phyloP scores from a whole-genome alignment of 805 yeast species.

The Candida takata region DNA sequence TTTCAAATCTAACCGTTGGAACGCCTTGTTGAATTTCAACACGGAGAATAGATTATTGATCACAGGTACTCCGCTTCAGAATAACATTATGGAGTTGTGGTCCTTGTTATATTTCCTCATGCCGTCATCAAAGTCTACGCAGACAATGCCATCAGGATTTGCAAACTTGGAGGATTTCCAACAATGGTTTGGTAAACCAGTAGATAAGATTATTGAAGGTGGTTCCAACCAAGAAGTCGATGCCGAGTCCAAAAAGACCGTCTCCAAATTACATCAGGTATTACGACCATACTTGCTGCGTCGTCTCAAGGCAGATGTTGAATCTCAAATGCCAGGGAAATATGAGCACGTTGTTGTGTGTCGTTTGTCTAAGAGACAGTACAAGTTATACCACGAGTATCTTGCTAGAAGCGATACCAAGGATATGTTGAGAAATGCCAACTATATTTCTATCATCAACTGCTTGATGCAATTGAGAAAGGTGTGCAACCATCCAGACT shows the following conservation, averaged over 20 bases:
- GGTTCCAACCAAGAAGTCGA: conserved; percentile 49
- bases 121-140: conserved; percentile 76
- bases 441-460: conserved; percentile 88
- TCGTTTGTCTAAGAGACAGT: conserved; percentile 84
- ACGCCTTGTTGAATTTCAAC: conserved; percentile 86
- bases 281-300: conserved; percentile 87
- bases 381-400: conserved; percentile 90
- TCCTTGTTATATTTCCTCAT: conserved; percentile 87
- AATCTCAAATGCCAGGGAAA: conserved; percentile 97
- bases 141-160: conserved; percentile 83
- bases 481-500: conserved; percentile 93
- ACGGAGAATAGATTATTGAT: conserved; percentile 80
- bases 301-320: conserved; percentile 92
- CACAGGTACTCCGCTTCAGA: conserved; percentile 97
- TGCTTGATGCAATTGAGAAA: conserved; percentile 97
- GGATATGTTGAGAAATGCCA: conserved; percentile 90
- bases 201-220: conserved; percentile 82
- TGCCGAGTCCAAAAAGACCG: conserved; percentile 77
- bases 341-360: conserved; percentile 94
- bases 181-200: conserved; percentile 98
- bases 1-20: conserved; percentile 96
- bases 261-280: conserved; percentile 85
- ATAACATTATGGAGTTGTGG: conserved; percentile 94
- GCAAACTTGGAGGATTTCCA: conserved; percentile 95
- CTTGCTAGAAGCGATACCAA: conserved; percentile 95